Conservation (phyloP, 495 filamentous ascomycete species). For the Penicillium odoratum region DNA sequence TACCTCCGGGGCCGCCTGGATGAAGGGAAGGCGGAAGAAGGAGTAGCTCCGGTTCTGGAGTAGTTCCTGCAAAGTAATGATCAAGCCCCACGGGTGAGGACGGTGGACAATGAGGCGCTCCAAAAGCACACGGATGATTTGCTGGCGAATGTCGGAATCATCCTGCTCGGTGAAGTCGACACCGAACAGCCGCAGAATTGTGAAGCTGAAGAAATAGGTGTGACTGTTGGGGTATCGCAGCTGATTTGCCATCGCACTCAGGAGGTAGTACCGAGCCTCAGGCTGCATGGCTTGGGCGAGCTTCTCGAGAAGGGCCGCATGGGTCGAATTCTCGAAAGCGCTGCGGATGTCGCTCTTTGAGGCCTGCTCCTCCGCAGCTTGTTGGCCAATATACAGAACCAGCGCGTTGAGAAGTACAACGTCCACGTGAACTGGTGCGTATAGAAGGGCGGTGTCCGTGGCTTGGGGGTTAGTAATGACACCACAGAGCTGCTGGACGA, state of each 20-base stretch:
- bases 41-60: conserved; percentile 84
- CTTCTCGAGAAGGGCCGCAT: conserved; percentile 70
- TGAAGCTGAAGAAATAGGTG: conserved; percentile 91
- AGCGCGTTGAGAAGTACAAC: conserved; percentile 74
- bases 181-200: conserved; percentile 84
- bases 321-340: conserved; percentile 72
- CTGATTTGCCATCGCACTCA: conserved; percentile 85
- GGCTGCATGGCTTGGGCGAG: conserved; percentile 71
- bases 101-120: conserved; percentile 87
- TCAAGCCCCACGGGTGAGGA: conserved; percentile 94
- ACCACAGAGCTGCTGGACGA: conserved; percentile 68
- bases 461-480: conserved; percentile 57
- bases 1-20: conserved; percentile 86
- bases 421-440: conserved; percentile 63
- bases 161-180: conserved; percentile 73
- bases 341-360: conserved; percentile 57
- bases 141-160: conserved; percentile 80
- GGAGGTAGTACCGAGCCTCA: conserved; percentile 80
- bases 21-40: conserved; percentile 91
- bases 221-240: conserved; percentile 85
- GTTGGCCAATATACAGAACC: conserved; percentile 76
- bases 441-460: conserved; percentile 60
- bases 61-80: conserved; percentile 86
- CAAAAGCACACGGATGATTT: conserved; percentile 82
- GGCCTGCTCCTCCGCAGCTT: conserved; percentile 58